Evolutionary conservation across 1,139 yeast genomes (phyloP).

Genomic region (Protomyces arabidopsidicola): DNA sequence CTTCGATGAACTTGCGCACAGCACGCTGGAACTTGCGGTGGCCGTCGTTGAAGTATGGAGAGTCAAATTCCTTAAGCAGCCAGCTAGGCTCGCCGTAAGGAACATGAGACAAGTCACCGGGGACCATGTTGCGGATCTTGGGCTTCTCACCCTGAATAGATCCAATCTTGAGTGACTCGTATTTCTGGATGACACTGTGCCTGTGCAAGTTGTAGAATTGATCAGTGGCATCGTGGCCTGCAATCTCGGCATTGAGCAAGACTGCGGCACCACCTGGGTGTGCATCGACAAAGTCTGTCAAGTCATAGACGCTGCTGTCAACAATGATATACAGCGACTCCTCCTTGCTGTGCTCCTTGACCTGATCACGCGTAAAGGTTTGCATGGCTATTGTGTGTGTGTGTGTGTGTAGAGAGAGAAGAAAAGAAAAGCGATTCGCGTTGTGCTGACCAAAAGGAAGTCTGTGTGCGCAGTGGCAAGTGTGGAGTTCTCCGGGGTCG

Average conservation of each 20-base stretch:
- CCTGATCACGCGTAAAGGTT: slow-evolving; percentile 18
- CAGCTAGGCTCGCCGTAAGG: slow-evolving; percentile 46
- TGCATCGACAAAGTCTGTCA: slow-evolving; percentile 79
- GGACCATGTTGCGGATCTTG: slow-evolving; percentile 1
- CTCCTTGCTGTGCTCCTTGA: slow-evolving; percentile 22
- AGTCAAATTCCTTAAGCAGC: slow-evolving; percentile 44
- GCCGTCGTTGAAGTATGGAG: slow-evolving; percentile 43
- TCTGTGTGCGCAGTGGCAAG: too few species aligned
- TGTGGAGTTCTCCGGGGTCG: not conserved
- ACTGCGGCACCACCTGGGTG: slow-evolving; percentile 99
- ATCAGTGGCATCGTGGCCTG: slow-evolving; percentile 48
- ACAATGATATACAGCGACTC: slow-evolving; percentile 26
- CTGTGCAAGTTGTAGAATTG: slow-evolving; percentile 24
- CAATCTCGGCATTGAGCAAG: slow-evolving; percentile 61
- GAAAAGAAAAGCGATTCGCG: not conserved
- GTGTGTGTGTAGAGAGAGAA: not conserved
- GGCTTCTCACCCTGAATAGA: slow-evolving; percentile 20
- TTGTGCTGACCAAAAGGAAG: not conserved
- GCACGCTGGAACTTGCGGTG: slow-evolving; percentile 43
- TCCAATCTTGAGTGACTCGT: slow-evolving; percentile 18
- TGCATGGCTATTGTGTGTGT: not conserved
- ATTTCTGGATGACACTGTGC: slow-evolving; percentile 18
- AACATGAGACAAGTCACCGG: slow-evolving; percentile 40
- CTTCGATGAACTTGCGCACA: slow-evolving; percentile 44
- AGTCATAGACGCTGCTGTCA: slow-evolving; percentile 61